A percentile compares a stretch with the other conserved stretches of the same genome.
Evolutionary conservation across 306 rosid species (phyloP).

Genomic region (Styphnolobium japonicum): DNA sequence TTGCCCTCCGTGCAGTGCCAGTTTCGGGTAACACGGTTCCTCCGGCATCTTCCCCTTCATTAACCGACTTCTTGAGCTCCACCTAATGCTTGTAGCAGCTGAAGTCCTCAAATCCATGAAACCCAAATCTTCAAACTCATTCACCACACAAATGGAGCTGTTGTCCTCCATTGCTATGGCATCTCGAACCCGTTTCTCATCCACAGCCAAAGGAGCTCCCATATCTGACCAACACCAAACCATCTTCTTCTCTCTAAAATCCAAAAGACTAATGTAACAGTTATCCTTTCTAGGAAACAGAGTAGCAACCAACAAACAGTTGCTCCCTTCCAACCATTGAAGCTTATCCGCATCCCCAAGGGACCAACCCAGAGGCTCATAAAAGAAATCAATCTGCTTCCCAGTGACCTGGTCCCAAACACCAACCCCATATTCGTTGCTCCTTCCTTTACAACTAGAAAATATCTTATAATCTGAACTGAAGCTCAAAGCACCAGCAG

Average conservation of each 20-base stretch:
- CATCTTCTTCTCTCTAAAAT: constrained; percentile 82
- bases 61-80: constrained; percentile 90
- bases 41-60: constrained; percentile 88
- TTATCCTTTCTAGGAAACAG: constrained; percentile 91
- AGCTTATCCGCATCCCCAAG: constrained; percentile 96
- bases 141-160: constrained; percentile 82
- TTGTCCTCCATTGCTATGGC: constrained; percentile 89
- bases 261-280: constrained; percentile 86
- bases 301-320: constrained; percentile 79
- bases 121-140: constrained; percentile 90
- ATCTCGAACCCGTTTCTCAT: constrained; percentile 83
- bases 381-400: constrained; percentile 75
- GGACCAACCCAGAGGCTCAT: constrained; percentile 84
- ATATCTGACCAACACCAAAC: constrained; percentile 94
- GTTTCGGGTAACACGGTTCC: constrained; percentile 88
- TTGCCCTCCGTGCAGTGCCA: constrained; percentile 86
- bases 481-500: constrained; percentile 91
- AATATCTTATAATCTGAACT: constrained; percentile 72
- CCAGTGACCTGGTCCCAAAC: constrained; percentile 95
- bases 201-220: constrained; percentile 57
- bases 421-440: constrained; percentile 89
- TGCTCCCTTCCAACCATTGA: constrained; percentile 72
- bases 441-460: constrained; percentile 86
- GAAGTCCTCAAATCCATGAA: constrained; percentile 77
- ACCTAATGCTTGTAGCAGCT: constrained; percentile 63